phyloP scores from a whole-genome alignment of 2,329 filamentous ascomycete species.

The Rhinocladiella similis region DNA sequence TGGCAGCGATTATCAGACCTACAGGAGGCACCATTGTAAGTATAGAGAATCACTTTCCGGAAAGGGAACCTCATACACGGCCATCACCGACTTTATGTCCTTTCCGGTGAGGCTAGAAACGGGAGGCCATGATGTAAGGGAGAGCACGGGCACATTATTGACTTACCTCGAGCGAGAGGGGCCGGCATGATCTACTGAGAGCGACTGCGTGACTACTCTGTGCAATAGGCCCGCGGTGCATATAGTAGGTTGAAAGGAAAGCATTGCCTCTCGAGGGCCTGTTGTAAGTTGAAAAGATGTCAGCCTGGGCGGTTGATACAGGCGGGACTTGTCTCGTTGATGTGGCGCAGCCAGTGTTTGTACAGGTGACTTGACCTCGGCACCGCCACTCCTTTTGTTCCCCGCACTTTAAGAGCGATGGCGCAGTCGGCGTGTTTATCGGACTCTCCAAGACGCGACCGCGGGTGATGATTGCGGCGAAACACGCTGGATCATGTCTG shows the following conservation, averaged over 20 bases:
- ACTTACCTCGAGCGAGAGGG: constrained; percentile 49
- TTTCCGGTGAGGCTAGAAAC: neutral
- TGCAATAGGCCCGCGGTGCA: neutral
- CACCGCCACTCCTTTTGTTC: neutral
- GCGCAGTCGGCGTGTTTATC: neutral
- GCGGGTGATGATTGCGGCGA: neutral
- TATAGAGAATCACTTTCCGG: neutral
- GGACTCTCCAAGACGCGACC: neutral
- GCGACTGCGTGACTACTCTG: neutral
- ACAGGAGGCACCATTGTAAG: constrained; percentile 26
- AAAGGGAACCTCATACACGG: no score
- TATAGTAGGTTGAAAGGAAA: neutral
- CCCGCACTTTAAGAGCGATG: neutral
- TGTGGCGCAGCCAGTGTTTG: constrained; percentile 16
- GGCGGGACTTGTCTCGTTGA: neutral
- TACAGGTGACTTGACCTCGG: neutral
- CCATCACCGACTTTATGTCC: neutral
- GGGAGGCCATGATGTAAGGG: constrained; percentile 27
- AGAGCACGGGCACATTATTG: constrained; percentile 8
- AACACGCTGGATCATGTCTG: neutral
- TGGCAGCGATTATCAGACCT: constrained; percentile 65
- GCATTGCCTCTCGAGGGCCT: neutral
- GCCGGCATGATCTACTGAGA: constrained; percentile 42
- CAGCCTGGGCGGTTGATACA: constrained; percentile 15
- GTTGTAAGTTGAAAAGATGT: constrained; percentile 9